Evolutionary conservation across 495 filamentous ascomycete species (phyloP).

Genomic region (Lindgomyces ingoldianus): DNA sequence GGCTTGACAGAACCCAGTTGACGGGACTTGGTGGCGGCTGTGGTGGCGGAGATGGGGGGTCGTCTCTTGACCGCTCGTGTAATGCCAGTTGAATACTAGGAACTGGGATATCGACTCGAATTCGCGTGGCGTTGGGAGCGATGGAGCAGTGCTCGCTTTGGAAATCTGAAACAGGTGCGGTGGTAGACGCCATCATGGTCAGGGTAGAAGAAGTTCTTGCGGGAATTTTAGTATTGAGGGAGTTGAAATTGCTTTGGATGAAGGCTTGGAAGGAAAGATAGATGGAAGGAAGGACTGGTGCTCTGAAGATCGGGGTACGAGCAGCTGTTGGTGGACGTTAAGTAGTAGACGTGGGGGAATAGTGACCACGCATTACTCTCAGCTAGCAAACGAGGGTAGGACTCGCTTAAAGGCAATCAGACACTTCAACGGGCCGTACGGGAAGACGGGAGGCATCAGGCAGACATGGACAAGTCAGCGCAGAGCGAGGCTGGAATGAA

Average conservation of each 20-base stretch:
- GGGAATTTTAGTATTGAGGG: not conserved
- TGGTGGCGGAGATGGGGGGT: constrained; percentile 34
- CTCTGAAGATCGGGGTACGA: constrained; percentile 15
- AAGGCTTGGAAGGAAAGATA: not conserved
- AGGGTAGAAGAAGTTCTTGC: not conserved
- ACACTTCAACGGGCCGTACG: constrained; percentile 30
- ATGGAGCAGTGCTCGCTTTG: not conserved
- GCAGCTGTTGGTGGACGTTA: constrained; percentile 27
- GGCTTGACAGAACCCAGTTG: constrained; percentile 6
- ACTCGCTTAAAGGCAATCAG: constrained; percentile 25
- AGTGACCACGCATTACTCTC: not conserved
- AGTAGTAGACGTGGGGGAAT: constrained; percentile 16
- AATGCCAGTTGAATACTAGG: not conserved
- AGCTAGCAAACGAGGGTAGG: constrained; percentile 24
- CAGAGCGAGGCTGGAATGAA: constrained; percentile 20
- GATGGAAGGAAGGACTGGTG: constrained; percentile 5
- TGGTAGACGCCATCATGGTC: constrained; percentile 4
- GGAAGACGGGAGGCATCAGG: constrained; percentile 27
- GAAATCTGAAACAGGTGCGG: not conserved
- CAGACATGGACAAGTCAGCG: constrained; percentile 7
- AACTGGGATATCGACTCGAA: not conserved
- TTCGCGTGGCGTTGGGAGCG: not conserved
- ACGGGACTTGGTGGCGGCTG: constrained; percentile 33
- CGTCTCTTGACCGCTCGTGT: constrained; percentile 25
- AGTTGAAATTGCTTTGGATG: constrained; percentile 1